Conservation (phyloP, 768 basidiomycete genomes). For the Naematelia encephala region DNA sequence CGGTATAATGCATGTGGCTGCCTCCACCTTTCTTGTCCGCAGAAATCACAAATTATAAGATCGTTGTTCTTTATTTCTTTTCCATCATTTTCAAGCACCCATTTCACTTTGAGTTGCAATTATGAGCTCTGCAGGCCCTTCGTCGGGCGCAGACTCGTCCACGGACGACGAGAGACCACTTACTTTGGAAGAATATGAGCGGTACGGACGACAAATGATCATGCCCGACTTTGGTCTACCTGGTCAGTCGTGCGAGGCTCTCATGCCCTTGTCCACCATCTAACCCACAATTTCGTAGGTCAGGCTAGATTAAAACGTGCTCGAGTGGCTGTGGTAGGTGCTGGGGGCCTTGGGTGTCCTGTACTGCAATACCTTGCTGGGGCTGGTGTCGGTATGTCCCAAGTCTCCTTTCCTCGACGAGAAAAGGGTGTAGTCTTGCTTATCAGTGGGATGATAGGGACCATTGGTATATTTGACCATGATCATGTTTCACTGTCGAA, state of each 20-base stretch:
- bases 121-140: not conserved
- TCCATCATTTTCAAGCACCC: not conserved
- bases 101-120: not conserved
- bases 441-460: no score
- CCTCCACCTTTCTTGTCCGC: not conserved
- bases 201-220: slow-evolving; percentile 98
- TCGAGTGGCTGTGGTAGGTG: slow-evolving; percentile 82
- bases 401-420: not conserved
- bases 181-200: slow-evolving; percentile 64
- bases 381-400: slow-evolving; percentile 75
- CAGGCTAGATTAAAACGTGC: slow-evolving; percentile 76
- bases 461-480: slow-evolving; percentile 81
- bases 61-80: not conserved
- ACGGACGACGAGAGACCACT: slow-evolving; percentile 20
- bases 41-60: no score
- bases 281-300: slow-evolving; percentile 54
- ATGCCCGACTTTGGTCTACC: slow-evolving; percentile 79
- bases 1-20: slow-evolving; percentile 1
- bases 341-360: slow-evolving; percentile 94
- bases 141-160: not conserved
- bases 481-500: slow-evolving; percentile 85
- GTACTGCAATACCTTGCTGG: slow-evolving; percentile 90
- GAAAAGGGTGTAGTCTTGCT: no score
- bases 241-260: slow-evolving; percentile 56
- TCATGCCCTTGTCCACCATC: not conserved